Evolutionary conservation across 129 eudicot species (phyloP).

Genomic region (Heracleum sosnowskyi): DNA sequence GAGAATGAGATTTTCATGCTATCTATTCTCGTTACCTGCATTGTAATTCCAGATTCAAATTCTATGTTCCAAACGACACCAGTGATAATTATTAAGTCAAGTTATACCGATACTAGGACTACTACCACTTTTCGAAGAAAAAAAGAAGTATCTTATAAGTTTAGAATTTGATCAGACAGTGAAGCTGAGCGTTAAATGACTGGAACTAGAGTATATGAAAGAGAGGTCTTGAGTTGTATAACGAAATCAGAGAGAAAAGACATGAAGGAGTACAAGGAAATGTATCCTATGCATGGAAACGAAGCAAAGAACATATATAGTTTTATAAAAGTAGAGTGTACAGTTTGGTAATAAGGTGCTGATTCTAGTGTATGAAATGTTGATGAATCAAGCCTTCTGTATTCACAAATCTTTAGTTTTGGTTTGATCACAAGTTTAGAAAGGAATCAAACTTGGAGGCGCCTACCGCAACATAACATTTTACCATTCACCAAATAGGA

Average conservation of each 20-base stretch:
- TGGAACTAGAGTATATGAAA: too few species aligned
- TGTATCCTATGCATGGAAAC: conserved; percentile 5
- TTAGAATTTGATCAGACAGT: too few species aligned
- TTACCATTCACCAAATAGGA: neutral
- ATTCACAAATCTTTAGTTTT: neutral
- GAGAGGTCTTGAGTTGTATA: too few species aligned
- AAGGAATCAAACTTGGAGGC: conserved; percentile 23
- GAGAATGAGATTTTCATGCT: too few species aligned
- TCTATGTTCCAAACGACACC: too few species aligned
- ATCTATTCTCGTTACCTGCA: too few species aligned
- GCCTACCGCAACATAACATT: conserved; percentile 9
- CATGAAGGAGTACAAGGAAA: neutral
- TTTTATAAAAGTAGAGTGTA: neutral
- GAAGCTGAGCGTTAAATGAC: too few species aligned
- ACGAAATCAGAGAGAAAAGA: neutral
- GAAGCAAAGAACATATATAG: conserved; percentile 19
- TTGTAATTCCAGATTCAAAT: too few species aligned
- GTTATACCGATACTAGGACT: too few species aligned
- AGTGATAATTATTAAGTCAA: too few species aligned
- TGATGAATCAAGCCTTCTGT: neutral
- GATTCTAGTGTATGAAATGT: neutral
- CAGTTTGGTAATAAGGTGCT: neutral
- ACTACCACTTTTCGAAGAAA: too few species aligned
- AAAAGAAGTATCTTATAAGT: too few species aligned
- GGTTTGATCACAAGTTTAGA: neutral